Base-by-base conservation (phyloP, 208 protist genomes). In the Angomonas ambiguus region DNA sequence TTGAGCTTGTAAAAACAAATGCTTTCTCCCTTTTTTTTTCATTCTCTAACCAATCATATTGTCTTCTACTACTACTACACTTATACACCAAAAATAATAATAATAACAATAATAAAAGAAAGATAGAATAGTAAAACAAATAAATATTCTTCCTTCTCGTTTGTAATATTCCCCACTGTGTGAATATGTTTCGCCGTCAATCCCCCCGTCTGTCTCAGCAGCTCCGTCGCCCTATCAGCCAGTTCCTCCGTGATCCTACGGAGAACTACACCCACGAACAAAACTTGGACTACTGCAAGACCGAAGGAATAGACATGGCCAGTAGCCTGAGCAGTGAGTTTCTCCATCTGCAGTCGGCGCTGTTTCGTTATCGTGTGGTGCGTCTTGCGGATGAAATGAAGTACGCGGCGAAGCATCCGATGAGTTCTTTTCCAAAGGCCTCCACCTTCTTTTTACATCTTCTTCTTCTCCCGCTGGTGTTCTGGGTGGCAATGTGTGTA, bases 341-440 rank as follows among this genome's bases (percentile, higher is more conserved):
- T 65, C 62, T 85, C 62, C 61, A 79, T 16, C 55, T 93, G 4
- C 87, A 93, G 68, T 72, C 70, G 5, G 81, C 81, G 74, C 72
- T 93, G 16, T 38, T 93, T 33, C 77, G 77, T 53, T 93, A 93
- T 70, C 87, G 87, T 67, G 72, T 93, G 48, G 81, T 78, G 25
- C 83, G 87, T 1, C 79, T 93, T 20, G 66, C 62, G n/a, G 80
- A 86, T 24, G 83, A 93, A 69, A 61, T 75, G 57, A 64, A 28
- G 33, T 83, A 82, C 66, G 70, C 88, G 10, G n/a, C 65, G 48
- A 60, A 74, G 57, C 45, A 90, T 49, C 87, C 83, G 33, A 56
- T 84, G 33, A 48, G 49, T 59, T 79, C 69, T 65, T 69, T 90
- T 22, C 83, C 83, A 11, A 65, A 78, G 1, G 65, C 75, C 24